Evolutionary conservation across 108 stramenopile genomes (phyloP).

Genomic region (Nannochloropsis salina): DNA sequence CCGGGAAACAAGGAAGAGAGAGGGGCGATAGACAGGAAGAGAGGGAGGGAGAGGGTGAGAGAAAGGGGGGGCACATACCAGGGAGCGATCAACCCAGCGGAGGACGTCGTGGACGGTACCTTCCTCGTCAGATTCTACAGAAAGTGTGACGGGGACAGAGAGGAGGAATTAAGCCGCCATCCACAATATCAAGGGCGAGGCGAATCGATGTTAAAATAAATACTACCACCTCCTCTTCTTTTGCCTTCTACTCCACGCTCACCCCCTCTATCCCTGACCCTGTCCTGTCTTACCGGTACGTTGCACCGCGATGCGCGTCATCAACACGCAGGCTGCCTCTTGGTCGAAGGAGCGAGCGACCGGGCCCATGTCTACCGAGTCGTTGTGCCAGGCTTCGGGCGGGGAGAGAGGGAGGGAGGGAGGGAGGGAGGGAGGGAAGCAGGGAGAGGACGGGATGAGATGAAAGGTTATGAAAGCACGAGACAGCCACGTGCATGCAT

Average conservation of each 20-base stretch:
- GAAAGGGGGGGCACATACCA: conserved; percentile 37
- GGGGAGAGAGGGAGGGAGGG: background rate
- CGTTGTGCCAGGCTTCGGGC: conserved; percentile 41
- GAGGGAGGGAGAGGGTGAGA: background rate
- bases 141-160: no score
- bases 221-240: background rate
- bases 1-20: background rate
- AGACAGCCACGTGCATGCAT: background rate
- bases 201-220: no score
- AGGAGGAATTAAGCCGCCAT: no score
- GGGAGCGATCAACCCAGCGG: conserved; percentile 93
- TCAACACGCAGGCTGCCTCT: conserved; percentile 95
- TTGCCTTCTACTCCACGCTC: background rate
- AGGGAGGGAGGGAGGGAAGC: background rate
- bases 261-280: background rate
- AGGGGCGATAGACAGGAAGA: background rate
- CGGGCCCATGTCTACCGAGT: conserved; percentile 55
- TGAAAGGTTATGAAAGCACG: background rate
- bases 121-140: background rate
- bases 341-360: conserved; percentile 90
- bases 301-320: conserved; percentile 88
- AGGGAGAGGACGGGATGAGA: background rate
- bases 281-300: conserved; percentile 81
- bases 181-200: no score
- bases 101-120: conserved; percentile 76